Base-by-base conservation (phyloP, 202 grass and related monocot genomes). In the Carex sylvatica region DNA sequence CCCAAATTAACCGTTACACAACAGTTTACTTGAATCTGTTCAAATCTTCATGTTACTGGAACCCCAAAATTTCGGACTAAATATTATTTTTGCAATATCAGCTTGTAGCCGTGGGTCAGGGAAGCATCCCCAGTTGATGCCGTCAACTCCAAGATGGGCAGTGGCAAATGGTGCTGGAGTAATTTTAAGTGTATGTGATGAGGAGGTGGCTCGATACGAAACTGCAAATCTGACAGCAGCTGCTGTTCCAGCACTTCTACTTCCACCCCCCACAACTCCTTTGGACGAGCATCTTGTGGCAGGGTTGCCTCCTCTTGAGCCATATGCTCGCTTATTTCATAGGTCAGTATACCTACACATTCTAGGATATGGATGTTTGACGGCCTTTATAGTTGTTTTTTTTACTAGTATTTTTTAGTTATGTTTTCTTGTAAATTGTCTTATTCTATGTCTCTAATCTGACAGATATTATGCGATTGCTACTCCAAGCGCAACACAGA, bases 161-260 rank as follows among this genome's bases (percentile, higher is more conserved):
- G 97, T 99, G 82, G 97, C 93, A 54, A 99, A 99, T 88, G 97
- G 97, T 36, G 97, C 97, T 87, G 97, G 97, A 83, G 97, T 99
- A 80, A 99, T 99, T 78, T 81, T 96, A 84, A 99, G 97, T 86
- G 97, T 99, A 47, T 99, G 97, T 84, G 97, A 99, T 79, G 97
- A 96, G 86, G 97, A 96, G 87, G 93, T 99, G 61, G 74, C 89
- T 84, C 91, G 86, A 19, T 96, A 99, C 68, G 97, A 99, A 86
- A 91, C 97, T 82, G 97, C 97, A 84, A 92, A 96, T 90, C 91
- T 99, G 80, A 96, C 97, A 0, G 97, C 97, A 3, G 97, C 97
- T 74, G 97, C 97, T 82, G 97, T 99, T 85, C 97, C 97, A 77
- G 97, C 97, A 61, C 93, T 99, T 77, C 65, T 99, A 71, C 90